Percentiles rank a stretch among this genome's conserved stretches.
These are phyloP conservation scores for Pseudogymnoascus verrucosus DNA, from an alignment of 2,329 filamentous ascomycete genomes.

Conservation along the genomic window DNA sequence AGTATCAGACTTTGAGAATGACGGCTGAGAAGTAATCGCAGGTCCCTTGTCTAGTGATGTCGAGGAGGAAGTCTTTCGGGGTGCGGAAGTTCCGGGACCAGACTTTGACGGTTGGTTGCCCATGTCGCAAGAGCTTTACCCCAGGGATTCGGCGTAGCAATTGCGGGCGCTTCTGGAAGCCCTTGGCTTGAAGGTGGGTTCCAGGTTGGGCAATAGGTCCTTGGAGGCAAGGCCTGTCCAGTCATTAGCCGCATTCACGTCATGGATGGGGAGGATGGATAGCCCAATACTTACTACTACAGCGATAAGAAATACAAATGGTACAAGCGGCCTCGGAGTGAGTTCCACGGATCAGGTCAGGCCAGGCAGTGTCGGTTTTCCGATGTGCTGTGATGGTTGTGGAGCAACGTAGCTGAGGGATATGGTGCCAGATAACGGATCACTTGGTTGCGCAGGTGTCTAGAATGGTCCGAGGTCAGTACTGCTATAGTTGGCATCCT, in stretches of 20 bases:
- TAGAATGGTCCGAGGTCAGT: not conserved
- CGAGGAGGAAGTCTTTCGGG: constrained; percentile 23
- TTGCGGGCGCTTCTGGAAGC: not conserved
- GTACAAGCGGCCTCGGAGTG: not conserved
- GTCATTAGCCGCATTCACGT: not conserved
- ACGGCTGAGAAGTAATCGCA: constrained; percentile 73
- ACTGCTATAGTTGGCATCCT: not conserved
- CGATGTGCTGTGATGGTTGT: not conserved
- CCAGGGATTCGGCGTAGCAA: constrained; percentile 7
- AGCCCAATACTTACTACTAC: constrained; percentile 2
- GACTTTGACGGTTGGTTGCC: constrained; percentile 61
- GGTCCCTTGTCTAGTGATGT: constrained; percentile 24
- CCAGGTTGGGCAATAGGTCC: constrained; percentile 10
- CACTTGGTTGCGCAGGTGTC: not conserved
- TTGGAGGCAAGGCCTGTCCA: constrained; percentile 4
- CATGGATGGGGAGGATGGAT: not conserved
- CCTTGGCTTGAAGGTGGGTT: not conserved
- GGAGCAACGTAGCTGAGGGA: not conserved
- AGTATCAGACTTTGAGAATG: constrained; percentile 85
- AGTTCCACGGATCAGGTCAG: not conserved
- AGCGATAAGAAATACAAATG: not conserved
- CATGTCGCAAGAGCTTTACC: constrained; percentile 40
- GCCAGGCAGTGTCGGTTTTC: not conserved
- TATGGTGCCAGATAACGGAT: not conserved
- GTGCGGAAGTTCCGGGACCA: constrained; percentile 23